A percentile compares a stretch with the other conserved stretches of the same genome.
Conservation (phyloP, 345 rosid species). For the Eucalyptus regnans region DNA sequence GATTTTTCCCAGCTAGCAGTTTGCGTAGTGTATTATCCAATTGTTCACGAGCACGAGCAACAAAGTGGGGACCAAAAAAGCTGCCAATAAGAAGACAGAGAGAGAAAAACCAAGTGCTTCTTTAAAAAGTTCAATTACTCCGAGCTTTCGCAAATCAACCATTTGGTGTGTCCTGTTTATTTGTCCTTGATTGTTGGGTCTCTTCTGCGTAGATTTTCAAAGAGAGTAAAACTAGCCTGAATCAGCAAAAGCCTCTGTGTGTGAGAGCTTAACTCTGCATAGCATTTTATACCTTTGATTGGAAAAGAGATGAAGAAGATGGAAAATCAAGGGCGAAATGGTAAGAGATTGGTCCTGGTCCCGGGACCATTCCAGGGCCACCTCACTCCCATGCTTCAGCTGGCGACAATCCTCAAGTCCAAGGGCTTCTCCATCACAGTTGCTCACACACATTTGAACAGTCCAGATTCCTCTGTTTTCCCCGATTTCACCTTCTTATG, state of each 20-base stretch:
- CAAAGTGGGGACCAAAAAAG: background rate
- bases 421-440: slow-evolving; percentile 49
- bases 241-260: background rate
- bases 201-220: background rate
- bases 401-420: slow-evolving; percentile 34
- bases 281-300: background rate
- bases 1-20: no score
- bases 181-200: background rate
- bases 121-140: background rate
- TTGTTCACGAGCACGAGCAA: background rate
- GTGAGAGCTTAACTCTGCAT: background rate
- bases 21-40: background rate
- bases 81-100: background rate
- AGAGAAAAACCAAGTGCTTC: background rate
- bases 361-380: slow-evolving; percentile 58
- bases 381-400: slow-evolving; percentile 57
- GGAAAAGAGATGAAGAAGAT: background rate
- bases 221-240: background rate
- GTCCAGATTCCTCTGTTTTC: slow-evolving; percentile 8
- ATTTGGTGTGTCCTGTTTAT: background rate
- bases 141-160: background rate
- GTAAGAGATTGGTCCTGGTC: slow-evolving; percentile 21
- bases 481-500: slow-evolving; percentile 19
- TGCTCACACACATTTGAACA: slow-evolving; percentile 20
- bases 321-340: background rate